Conservation (phyloP, 2,329 filamentous ascomycete species). For the Sporothrix protearum region DNA sequence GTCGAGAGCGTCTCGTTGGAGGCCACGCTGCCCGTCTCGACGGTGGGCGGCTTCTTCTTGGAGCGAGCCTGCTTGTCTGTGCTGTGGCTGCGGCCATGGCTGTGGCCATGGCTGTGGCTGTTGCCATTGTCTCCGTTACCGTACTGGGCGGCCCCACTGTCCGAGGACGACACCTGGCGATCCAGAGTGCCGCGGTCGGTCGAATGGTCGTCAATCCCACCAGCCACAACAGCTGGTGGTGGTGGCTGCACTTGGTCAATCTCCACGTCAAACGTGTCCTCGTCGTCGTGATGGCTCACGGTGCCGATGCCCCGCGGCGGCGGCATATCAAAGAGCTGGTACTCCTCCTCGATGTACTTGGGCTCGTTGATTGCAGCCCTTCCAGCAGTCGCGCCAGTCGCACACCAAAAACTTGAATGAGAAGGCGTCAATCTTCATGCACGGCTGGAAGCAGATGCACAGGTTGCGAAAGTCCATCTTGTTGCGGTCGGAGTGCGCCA, state of each 20-base stretch:
- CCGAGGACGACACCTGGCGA: slow-evolving; percentile 60
- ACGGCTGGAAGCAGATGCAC: slow-evolving; percentile 95
- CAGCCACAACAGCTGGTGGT: slow-evolving; percentile 9
- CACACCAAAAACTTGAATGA: slow-evolving; percentile 94
- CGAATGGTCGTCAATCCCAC: slow-evolving; percentile 30
- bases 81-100: slow-evolving; percentile 25
- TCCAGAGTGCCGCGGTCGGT: slow-evolving; percentile 41
- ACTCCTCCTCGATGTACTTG: slow-evolving; percentile 69
- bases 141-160: slow-evolving; percentile 58
- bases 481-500: slow-evolving; percentile 91
- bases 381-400: slow-evolving; percentile 96
- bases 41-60: slow-evolving; percentile 44
- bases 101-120: slow-evolving; percentile 23
- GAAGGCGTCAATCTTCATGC: slow-evolving; percentile 92
- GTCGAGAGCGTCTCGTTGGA: slow-evolving; percentile 47
- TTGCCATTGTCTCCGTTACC: slow-evolving; percentile 33
- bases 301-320: slow-evolving; percentile 49
- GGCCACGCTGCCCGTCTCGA: slow-evolving; percentile 43
- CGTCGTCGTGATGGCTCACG: slow-evolving; percentile 24
- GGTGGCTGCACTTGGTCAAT: slow-evolving; percentile 15
- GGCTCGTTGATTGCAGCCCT: slow-evolving; percentile 91
- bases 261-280: slow-evolving; percentile 3
- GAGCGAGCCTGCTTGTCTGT: slow-evolving; percentile 29
- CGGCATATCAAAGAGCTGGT: slow-evolving; percentile 56
- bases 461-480: slow-evolving; percentile 97